phyloP scores from a whole-genome alignment of 495 filamentous ascomycete species.

The Copromyces sp. region DNA sequence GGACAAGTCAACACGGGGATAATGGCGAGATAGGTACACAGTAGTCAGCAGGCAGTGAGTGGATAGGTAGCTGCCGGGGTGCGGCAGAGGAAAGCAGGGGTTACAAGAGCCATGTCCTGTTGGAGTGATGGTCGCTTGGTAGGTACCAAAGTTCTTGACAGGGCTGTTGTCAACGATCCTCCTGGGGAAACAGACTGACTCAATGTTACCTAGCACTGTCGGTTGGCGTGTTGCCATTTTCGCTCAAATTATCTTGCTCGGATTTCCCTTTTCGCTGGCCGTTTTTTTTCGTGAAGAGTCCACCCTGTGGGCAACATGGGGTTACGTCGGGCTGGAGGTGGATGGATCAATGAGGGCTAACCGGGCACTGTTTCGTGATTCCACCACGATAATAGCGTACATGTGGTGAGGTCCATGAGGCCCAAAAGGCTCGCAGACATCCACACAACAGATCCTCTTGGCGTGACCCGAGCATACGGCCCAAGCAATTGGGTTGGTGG shows the following conservation, averaged over 20 bases:
- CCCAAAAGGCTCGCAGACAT: background rate
- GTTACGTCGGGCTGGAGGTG: background rate
- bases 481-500: background rate
- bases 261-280: background rate
- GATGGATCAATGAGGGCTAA: background rate
- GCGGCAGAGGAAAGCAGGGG: conserved; percentile 12
- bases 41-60: conserved; percentile 9
- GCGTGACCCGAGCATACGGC: background rate
- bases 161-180: background rate
- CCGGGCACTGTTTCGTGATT: background rate
- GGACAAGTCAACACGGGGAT: background rate
- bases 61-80: conserved; percentile 15
- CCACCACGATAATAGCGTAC: background rate
- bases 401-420: background rate
- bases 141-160: conserved; percentile 11
- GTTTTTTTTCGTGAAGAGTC: background rate
- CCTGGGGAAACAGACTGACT: background rate
- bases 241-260: background rate
- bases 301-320: background rate
- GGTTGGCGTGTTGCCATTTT: background rate
- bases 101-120: conserved; percentile 1
- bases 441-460: background rate
- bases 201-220: background rate
- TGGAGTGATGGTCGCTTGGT: conserved; percentile 14
- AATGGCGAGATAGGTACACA: background rate